phyloP scores from a whole-genome alignment of 2,329 filamentous ascomycete genomes.

The Apiospora sp. region DNA sequence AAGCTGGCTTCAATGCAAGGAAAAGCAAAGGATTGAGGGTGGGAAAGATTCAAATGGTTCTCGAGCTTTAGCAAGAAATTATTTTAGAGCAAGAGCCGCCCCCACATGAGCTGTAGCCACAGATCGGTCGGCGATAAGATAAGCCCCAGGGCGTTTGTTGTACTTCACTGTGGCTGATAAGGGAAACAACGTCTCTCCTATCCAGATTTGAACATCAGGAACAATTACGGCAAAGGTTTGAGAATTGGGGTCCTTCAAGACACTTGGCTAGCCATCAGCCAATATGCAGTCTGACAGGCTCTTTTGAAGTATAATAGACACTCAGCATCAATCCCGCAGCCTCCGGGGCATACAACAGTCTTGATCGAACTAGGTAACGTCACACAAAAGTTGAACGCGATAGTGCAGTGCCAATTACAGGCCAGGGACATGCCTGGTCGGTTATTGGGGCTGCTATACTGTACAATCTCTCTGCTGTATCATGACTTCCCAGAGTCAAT shows the following conservation, averaged over 20 bases:
- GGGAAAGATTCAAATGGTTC: too few species aligned
- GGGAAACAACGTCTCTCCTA: background rate
- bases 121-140: background rate
- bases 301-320: background rate
- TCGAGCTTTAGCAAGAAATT: background rate
- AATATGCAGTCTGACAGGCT: background rate
- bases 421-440: too few species aligned
- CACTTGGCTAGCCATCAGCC: background rate
- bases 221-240: background rate
- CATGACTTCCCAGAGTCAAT: too few species aligned
- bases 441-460: too few species aligned
- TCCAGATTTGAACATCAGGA: background rate
- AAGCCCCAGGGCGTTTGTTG: background rate
- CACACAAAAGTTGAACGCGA: too few species aligned
- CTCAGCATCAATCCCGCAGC: background rate
- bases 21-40: background rate
- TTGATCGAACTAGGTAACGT: too few species aligned
- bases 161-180: too few species aligned
- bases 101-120: conserved; percentile 2
- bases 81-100: background rate
- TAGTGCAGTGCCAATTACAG: too few species aligned
- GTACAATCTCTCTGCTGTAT: too few species aligned
- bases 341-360: too few species aligned
- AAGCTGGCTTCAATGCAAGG: background rate
- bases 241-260: too few species aligned